Evolutionary conservation across 1,284 basidiomycete species (phyloP), one percentile per base, ranked within the genome.

Genomic region (Fomitiporia mediterranea): DNA sequence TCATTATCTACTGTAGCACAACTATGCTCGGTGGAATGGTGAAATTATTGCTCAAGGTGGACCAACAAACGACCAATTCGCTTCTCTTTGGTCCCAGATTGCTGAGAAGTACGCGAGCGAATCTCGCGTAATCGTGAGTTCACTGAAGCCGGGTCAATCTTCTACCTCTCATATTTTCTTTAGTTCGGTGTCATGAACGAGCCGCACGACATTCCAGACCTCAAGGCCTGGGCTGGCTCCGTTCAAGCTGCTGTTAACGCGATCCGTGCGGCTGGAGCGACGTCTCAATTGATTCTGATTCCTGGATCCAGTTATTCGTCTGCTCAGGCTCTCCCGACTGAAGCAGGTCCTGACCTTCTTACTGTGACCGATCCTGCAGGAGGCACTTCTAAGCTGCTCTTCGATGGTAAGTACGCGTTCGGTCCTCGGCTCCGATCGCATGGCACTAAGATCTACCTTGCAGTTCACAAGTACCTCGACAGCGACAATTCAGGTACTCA

Each of bases 381-480:
- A 37, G 72, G 68, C 51, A 76, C 69, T 1, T 70, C 65, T 66
- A 78, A 78, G 65, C 72, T 84, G 32, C 67, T 84, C 63, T 79
- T 84, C 58, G 82, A 84, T 62, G 76, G 75, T 74, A 51, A 55
- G 64, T 42, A 17, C 17, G 17, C 19, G 17, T 32, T 37, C 35
- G 28, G 21, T 28, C 21, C 17, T 5, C 11, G 13, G 9, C 8
- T 61, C 63, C 60, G 63, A 61, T 46, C 65, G 39, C 49, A 30
- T 13, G 7, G 11, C 30, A 28, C 27, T 27, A 30, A 69, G 17
- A 49, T n/a, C 13, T 30, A 49, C 19, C 59, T 68, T 51, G 63
- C 67, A 73, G 79, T 82, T 3, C 81, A 83, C 73, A 78, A 82
- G 67, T 84, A 83, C 67, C 76, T 82, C 59, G 82, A 84, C 66